These are phyloP conservation scores for Pythium biforme DNA, from an alignment of 352 stramenopile species.

Conservation along the genomic window DNA sequence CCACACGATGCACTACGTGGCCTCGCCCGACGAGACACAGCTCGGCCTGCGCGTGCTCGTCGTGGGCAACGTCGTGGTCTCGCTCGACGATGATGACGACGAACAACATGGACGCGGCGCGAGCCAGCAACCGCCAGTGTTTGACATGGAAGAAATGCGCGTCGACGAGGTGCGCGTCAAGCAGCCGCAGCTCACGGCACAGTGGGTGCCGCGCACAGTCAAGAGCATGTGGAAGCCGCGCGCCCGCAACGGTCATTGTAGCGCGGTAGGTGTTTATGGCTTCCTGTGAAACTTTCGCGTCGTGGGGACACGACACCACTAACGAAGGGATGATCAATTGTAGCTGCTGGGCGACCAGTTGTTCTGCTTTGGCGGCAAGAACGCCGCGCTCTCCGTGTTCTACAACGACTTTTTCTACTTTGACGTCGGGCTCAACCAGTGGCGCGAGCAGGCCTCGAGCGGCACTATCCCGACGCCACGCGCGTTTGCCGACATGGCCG, in stretches of 20 bases:
- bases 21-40: constrained; percentile 35
- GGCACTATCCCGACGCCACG: constrained; percentile 42
- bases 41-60: constrained; percentile 58
- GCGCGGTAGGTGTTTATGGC: constrained; percentile 34
- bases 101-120: constrained; percentile 6
- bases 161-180: constrained; percentile 62
- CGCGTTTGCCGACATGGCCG: constrained; percentile 51
- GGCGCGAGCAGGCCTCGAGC: constrained; percentile 34
- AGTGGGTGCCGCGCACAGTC: constrained; percentile 44
- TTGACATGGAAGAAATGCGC: constrained; percentile 52
- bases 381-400: constrained; percentile 41
- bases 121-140: constrained; percentile 28
- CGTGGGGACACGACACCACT: too few relatives aligned
- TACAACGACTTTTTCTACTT: constrained; percentile 82
- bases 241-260: constrained; percentile 60
- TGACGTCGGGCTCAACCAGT: constrained; percentile 58
- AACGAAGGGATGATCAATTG: background rate
- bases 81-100: too few relatives aligned
- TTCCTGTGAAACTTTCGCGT: too few relatives aligned
- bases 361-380: constrained; percentile 74
- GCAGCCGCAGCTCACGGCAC: constrained; percentile 46
- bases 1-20: constrained; percentile 76
- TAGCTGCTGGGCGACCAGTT: constrained; percentile 55
- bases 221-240: constrained; percentile 61
- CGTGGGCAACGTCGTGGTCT: constrained; percentile 61